Evolutionary conservation across 805 yeast species (phyloP).

Genomic region (Phaffomyces opuntiae): DNA sequence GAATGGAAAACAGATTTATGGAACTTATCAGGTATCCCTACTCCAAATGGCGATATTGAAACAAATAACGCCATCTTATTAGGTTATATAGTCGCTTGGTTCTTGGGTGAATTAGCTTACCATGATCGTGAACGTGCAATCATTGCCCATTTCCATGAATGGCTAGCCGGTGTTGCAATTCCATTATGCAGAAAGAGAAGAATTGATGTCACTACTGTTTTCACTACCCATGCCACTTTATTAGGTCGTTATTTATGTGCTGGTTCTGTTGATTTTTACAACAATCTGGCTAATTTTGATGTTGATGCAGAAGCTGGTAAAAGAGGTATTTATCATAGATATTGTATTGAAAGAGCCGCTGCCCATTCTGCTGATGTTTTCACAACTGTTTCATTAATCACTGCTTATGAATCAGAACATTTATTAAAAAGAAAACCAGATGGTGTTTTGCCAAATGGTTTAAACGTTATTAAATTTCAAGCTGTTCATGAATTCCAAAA

Average conservation of each 20-base stretch:
- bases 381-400: constrained; percentile 94
- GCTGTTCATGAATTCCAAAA: constrained; percentile 98
- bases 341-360: constrained; percentile 94
- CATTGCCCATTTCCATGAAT: constrained; percentile 92
- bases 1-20: constrained; percentile 96
- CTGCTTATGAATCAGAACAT: constrained; percentile 95
- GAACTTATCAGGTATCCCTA: constrained; percentile 87
- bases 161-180: constrained; percentile 95
- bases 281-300: constrained; percentile 80
- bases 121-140: constrained; percentile 84
- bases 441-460: constrained; percentile 95
- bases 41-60: constrained; percentile 83
- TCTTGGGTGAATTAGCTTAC: constrained; percentile 85
- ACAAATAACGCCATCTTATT: constrained; percentile 87
- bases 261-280: constrained; percentile 92
- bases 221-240: constrained; percentile 95
- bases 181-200: constrained; percentile 89
- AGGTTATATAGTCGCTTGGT: constrained; percentile 96
- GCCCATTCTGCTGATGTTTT: constrained; percentile 95
- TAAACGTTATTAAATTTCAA: constrained; percentile 90
- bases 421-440: constrained; percentile 93
- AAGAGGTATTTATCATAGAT: constrained; percentile 94
- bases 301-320: constrained; percentile 98
- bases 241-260: constrained; percentile 95
- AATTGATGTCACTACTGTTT: constrained; percentile 89